phyloP scores from a whole-genome alignment of 441 rosid species.

The Brassica hybrid region DNA sequence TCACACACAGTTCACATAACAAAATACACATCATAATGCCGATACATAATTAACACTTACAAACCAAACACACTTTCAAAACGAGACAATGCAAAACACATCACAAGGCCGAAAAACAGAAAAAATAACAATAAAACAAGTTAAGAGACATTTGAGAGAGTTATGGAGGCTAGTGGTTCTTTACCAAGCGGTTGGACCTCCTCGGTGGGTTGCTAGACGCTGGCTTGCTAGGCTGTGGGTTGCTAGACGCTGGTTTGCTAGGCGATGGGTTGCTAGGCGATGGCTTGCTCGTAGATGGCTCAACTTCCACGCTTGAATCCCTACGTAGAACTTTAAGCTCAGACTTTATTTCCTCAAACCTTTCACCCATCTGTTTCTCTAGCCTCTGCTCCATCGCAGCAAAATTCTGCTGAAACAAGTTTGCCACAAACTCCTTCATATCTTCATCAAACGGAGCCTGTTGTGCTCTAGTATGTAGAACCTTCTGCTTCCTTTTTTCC shows the following conservation, averaged over 20 bases:
- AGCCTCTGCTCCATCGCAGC: background rate
- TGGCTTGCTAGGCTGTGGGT: too few relatives aligned
- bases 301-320: background rate
- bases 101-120: background rate
- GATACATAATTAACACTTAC: background rate
- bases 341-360: background rate
- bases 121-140: background rate
- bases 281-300: too few relatives aligned
- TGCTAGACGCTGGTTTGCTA: background rate
- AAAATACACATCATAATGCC: background rate
- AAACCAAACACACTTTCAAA: too few relatives aligned
- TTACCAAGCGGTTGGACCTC: too few relatives aligned
- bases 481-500: background rate
- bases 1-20: background rate
- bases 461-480: background rate
- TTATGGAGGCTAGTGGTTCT: background rate
- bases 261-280: background rate
- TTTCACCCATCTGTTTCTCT: background rate
- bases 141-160: background rate
- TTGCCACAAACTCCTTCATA: background rate
- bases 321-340: background rate
- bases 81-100: background rate
- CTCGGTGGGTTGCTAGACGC: background rate
- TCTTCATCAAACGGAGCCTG: background rate
- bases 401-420: background rate